These are phyloP conservation scores for Plasmopara muralis DNA, from an alignment of 352 stramenopile genomes.

Conservation along the genomic window DNA sequence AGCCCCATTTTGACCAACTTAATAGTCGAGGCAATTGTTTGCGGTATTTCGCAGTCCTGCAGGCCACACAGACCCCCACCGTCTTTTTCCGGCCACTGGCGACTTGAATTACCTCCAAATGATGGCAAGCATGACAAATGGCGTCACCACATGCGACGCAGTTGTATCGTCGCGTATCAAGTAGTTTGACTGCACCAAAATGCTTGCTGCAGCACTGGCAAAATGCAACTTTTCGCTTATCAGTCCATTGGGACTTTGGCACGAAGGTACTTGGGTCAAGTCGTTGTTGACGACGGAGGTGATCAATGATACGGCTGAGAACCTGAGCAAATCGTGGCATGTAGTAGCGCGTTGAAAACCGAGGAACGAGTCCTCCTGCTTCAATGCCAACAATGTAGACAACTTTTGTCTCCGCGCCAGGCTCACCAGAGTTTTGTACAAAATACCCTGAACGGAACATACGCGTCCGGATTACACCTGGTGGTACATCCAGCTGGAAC, in stretches of 20 bases:
- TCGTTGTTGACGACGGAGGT: conserved; percentile 18
- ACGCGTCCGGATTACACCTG: conserved; percentile 28
- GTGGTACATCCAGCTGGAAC: conserved; percentile 26
- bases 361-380: conserved; percentile 26
- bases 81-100: conserved; percentile 18
- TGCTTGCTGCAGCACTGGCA: conserved; percentile 39
- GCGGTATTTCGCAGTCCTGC: conserved; percentile 13
- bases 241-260: conserved; percentile 24
- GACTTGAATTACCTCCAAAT: conserved; percentile 31
- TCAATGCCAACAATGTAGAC: conserved; percentile 39
- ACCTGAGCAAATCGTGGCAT: conserved; percentile 34
- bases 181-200: conserved; percentile 25
- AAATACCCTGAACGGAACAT: conserved; percentile 42
- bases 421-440: conserved; percentile 28
- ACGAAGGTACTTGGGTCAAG: conserved; percentile 32
- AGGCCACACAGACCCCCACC: conserved; percentile 27
- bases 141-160: conserved; percentile 44
- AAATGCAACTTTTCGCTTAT: conserved; percentile 25
- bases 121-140: conserved; percentile 38
- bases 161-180: conserved; percentile 33
- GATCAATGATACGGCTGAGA: conserved; percentile 29
- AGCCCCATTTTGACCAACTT: conserved; percentile 17
- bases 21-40: conserved; percentile 7
- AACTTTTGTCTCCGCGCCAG: conserved; percentile 24
- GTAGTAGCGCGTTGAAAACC: conserved; percentile 30